These are phyloP conservation scores for Geranium rotundifolium DNA, from an alignment of 345 rosid species.

Conservation along the genomic window DNA sequence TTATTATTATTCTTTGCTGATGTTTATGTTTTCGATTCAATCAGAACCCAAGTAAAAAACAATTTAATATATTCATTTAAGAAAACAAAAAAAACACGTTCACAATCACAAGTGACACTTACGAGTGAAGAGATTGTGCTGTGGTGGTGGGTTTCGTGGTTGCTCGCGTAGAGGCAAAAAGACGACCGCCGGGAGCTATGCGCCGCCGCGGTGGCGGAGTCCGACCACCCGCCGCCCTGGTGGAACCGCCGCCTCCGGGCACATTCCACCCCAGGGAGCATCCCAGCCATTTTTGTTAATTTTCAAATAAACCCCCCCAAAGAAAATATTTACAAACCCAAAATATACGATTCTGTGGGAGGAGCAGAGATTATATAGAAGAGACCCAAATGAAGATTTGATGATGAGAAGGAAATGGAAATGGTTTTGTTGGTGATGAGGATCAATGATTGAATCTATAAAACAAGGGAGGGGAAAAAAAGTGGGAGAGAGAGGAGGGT, in stretches of 20 bases:
- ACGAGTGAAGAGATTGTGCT: conserved; percentile 24
- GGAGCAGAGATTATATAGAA: too few species aligned
- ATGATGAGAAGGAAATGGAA: not conserved
- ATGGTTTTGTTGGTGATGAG: too few species aligned
- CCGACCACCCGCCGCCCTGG: conserved; percentile 32
- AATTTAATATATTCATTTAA: not conserved
- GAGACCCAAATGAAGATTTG: not conserved
- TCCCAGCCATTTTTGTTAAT: conserved; percentile 47
- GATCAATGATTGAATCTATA: not conserved
- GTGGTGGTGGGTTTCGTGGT: conserved; percentile 29
- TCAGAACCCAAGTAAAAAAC: not conserved
- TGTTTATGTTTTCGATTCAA: not conserved
- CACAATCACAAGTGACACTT: not conserved
- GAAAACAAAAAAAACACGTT: not conserved
- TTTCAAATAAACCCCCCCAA: too few species aligned
- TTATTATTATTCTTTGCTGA: conserved; percentile 27
- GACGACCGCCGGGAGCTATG: conserved; percentile 38
- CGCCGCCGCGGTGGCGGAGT: conserved; percentile 18
- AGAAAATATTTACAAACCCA: too few species aligned
- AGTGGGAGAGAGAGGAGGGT: not conserved
- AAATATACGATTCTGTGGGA: not conserved
- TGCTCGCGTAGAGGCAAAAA: conserved; percentile 49
- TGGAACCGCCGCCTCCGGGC: conserved; percentile 68
- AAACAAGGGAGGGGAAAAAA: not conserved
- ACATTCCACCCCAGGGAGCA: conserved; percentile 79